These are phyloP conservation scores for Polychaeton citri DNA, from an alignment of 2,329 filamentous ascomycete genomes.

Conservation along the genomic window DNA sequence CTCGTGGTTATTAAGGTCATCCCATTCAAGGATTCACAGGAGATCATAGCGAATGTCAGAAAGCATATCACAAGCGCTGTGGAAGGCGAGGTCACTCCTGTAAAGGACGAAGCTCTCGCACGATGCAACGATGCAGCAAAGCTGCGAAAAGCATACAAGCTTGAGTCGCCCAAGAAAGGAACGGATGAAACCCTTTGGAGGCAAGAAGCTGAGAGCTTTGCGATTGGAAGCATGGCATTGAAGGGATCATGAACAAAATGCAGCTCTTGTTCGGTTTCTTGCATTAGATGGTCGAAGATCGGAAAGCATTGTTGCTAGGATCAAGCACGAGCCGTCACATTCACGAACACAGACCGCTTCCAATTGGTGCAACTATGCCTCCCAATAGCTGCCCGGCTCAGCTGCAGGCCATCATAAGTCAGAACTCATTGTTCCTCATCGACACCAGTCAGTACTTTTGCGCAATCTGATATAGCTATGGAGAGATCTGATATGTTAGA, in stretches of 20 bases:
- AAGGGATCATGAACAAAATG: conserved; percentile 38
- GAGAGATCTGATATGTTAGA: no score
- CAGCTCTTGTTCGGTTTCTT: no score
- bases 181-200: conserved; percentile 6
- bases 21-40: conserved; percentile 14
- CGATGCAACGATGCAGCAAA: conserved; percentile 50
- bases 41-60: conserved; percentile 25
- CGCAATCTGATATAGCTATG: no score
- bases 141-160: conserved; percentile 76
- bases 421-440: no score
- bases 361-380: no score
- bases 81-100: conserved; percentile 44
- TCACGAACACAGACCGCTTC: no score
- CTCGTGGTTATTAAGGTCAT: conserved; percentile 73
- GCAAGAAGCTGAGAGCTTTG: conserved; percentile 50
- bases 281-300: no score
- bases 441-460: no score
- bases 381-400: no score
- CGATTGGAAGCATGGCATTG: conserved; percentile 67
- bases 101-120: conserved; percentile 51
- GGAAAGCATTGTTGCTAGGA: no score
- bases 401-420: no score
- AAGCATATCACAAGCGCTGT: conserved; percentile 50
- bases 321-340: no score
- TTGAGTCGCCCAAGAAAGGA: conserved; percentile 41